These are phyloP conservation scores for Aspergillus candidus DNA, from an alignment of 2,329 filamentous ascomycete genomes.

Conservation along the genomic window DNA sequence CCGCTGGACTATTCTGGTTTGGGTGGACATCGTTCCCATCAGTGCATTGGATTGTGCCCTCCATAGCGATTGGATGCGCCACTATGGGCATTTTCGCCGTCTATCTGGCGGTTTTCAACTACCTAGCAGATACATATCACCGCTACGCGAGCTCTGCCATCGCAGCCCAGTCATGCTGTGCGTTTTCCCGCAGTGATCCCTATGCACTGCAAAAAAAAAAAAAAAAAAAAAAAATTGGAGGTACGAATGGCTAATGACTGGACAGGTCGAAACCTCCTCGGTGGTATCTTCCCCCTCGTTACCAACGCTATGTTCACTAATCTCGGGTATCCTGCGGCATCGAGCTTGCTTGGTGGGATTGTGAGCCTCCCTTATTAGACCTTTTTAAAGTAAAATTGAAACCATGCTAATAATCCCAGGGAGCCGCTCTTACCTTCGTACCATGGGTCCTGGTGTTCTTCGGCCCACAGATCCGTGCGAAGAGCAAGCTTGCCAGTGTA, in stretches of 20 bases:
- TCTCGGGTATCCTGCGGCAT: slow-evolving; percentile 65
- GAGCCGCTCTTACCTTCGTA: slow-evolving; percentile 63
- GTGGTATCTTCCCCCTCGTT: slow-evolving; percentile 73
- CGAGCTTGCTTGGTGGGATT: slow-evolving; percentile 69
- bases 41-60: slow-evolving; percentile 66
- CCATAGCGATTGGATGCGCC: slow-evolving; percentile 63
- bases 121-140: slow-evolving; percentile 82
- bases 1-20: slow-evolving; percentile 75
- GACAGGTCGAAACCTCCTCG: slow-evolving; percentile 66
- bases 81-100: slow-evolving; percentile 83
- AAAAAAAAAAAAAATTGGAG: no score
- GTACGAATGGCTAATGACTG: not conserved
- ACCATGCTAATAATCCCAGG: slow-evolving; percentile 25
- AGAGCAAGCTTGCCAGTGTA: slow-evolving; percentile 69
- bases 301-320: slow-evolving; percentile 66
- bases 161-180: slow-evolving; percentile 77
- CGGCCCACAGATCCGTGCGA: slow-evolving; percentile 66
- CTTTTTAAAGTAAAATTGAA: not conserved
- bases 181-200: slow-evolving; percentile 2
- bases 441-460: slow-evolving; percentile 81
- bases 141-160: slow-evolving; percentile 77
- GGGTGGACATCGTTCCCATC: slow-evolving; percentile 61
- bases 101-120: slow-evolving; percentile 87
- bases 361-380: slow-evolving; percentile 33
- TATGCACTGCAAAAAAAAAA: not conserved